Evolutionary conservation across 2,329 filamentous ascomycete species (phyloP).

Genomic region (Fusarium buharicum): DNA sequence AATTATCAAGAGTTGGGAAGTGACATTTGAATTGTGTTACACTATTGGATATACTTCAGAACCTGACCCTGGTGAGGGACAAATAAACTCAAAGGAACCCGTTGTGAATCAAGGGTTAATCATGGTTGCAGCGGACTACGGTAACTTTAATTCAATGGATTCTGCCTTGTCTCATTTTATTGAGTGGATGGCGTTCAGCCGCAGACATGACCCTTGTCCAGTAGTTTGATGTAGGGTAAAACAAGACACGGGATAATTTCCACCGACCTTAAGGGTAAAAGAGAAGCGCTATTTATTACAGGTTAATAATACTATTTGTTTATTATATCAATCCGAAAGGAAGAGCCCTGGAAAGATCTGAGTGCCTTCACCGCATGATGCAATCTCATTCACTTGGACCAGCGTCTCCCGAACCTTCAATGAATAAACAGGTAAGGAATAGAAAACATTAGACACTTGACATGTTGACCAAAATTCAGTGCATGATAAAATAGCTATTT

Average conservation of each 20-base stretch:
- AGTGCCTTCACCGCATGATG: too few species aligned
- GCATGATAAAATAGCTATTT: background rate
- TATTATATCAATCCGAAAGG: too few species aligned
- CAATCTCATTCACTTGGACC: too few species aligned
- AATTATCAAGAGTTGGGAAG: background rate
- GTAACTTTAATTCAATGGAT: background rate
- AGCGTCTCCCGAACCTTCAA: too few species aligned
- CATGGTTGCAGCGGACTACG: slow-evolving; percentile 5
- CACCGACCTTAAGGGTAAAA: background rate
- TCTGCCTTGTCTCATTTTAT: slow-evolving; percentile 4
- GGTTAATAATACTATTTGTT: too few species aligned
- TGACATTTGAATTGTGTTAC: slow-evolving; percentile 1
- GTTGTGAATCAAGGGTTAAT: background rate
- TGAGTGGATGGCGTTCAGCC: background rate
- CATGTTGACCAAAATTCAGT: background rate
- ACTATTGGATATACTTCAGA: slow-evolving; percentile 3
- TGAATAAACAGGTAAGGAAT: too few species aligned
- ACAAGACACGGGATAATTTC: background rate
- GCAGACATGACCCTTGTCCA: background rate
- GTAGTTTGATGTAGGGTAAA: slow-evolving; percentile 9
- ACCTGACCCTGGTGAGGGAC: background rate
- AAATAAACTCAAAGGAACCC: background rate
- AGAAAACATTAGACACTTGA: background rate
- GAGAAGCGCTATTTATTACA: too few species aligned
- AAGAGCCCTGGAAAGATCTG: too few species aligned